These are phyloP conservation scores for Taiozyma sp. DNA, from an alignment of 1,139 yeast genomes.

Conservation along the genomic window DNA sequence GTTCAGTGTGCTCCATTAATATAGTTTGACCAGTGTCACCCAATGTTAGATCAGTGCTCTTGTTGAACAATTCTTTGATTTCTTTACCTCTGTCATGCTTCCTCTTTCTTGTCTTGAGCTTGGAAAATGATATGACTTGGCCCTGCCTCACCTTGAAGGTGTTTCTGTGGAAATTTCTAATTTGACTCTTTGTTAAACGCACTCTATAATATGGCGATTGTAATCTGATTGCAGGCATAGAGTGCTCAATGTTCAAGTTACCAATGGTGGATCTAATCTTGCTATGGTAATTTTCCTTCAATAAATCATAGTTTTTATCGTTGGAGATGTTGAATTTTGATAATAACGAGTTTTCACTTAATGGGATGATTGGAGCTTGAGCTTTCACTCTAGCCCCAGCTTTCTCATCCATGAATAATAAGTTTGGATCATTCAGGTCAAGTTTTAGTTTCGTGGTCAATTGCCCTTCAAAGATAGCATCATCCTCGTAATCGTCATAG, in stretches of 20 bases:
- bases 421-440: constrained; percentile 84
- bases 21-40: constrained; percentile 81
- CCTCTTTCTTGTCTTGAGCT: constrained; percentile 74
- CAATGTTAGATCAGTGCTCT: constrained; percentile 71
- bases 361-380: constrained; percentile 40
- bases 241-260: constrained; percentile 85
- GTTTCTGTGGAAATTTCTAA: constrained; percentile 80
- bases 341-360: constrained; percentile 43
- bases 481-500: constrained; percentile 59
- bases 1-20: constrained; percentile 87
- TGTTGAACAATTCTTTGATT: constrained; percentile 64
- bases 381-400: constrained; percentile 15
- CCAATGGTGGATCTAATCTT: constrained; percentile 93
- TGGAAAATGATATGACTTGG: constrained; percentile 69
- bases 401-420: constrained; percentile 56
- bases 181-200: constrained; percentile 59
- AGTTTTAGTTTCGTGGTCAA: constrained; percentile 46
- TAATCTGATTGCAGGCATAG: constrained; percentile 79
- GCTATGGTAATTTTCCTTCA: constrained; percentile 84
- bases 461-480: constrained; percentile 74
- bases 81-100: constrained; percentile 88
- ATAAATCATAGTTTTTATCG: constrained; percentile 77
- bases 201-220: constrained; percentile 94
- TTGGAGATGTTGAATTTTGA: constrained; percentile 78
- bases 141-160: constrained; percentile 75